Conservation (phyloP, 768 basidiomycete species). For the Rhodosporidiobolus sp. region DNA sequence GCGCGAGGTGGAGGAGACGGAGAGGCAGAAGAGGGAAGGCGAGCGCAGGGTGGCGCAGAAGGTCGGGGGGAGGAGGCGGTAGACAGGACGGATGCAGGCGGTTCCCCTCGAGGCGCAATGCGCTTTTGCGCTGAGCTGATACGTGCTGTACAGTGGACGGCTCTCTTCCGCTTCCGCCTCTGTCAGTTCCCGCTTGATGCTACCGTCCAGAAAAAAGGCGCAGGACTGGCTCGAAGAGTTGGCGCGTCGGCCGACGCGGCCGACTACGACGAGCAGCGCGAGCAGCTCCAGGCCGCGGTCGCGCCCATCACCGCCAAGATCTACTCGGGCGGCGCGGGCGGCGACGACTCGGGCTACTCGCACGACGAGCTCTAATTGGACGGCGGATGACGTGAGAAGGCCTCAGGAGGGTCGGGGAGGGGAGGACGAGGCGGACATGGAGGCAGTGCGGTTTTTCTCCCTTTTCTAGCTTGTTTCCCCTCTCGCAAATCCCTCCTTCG, state of each 20-base stretch:
- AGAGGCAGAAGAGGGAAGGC: background rate
- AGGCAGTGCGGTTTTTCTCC: background rate
- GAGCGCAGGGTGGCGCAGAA: slow-evolving; percentile 53
- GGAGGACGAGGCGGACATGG: background rate
- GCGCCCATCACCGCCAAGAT: slow-evolving; percentile 78
- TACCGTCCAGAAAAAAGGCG: slow-evolving; percentile 55
- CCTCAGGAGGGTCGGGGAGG: background rate
- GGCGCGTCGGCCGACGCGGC: slow-evolving; percentile 72
- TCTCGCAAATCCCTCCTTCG: background rate
- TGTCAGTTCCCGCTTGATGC: too few relatives aligned
- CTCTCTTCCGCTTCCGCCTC: too few relatives aligned
- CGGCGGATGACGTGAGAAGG: background rate
- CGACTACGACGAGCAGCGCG: slow-evolving; percentile 81
- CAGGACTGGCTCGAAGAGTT: slow-evolving; percentile 86
- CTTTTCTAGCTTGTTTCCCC: background rate
- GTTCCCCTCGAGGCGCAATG: too few relatives aligned
- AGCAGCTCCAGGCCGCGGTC: slow-evolving; percentile 63
- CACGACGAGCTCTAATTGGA: slow-evolving; percentile 59
- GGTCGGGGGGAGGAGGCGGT: slow-evolving; percentile 67
- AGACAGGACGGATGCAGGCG: slow-evolving; percentile 6
- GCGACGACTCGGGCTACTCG: slow-evolving; percentile 52
- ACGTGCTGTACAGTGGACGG: too few relatives aligned
- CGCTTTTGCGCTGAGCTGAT: too few relatives aligned
- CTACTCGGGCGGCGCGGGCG: slow-evolving; percentile 52
- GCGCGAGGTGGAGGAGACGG: background rate